phyloP scores from a whole-genome alignment of 2,329 filamentous ascomycete species.

The Macrophomina tecta region DNA sequence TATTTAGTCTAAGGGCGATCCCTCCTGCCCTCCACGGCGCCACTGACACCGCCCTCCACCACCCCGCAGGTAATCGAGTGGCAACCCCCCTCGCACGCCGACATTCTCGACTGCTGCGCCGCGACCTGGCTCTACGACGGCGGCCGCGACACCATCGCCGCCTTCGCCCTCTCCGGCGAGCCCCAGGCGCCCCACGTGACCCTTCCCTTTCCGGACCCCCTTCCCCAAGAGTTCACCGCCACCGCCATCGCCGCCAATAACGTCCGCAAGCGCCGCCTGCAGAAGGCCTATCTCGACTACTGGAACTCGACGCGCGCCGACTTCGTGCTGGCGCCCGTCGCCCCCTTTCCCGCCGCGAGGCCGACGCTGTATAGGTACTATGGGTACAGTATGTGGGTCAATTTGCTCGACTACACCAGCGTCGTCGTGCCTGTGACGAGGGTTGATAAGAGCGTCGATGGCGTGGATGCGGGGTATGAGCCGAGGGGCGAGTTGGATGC shows the following conservation, averaged over 20 bases:
- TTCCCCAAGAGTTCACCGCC: slow-evolving; percentile 30
- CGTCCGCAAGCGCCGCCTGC: slow-evolving; percentile 35
- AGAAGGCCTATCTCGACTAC: slow-evolving; percentile 46
- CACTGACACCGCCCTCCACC: no score
- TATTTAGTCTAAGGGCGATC: no score
- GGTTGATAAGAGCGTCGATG: slow-evolving; percentile 59
- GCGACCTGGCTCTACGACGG: slow-evolving; percentile 14
- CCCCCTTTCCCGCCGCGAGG: slow-evolving; percentile 47
- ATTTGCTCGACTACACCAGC: slow-evolving; percentile 63
- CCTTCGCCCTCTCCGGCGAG: slow-evolving; percentile 39
- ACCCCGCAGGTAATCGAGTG: slow-evolving; percentile 30
- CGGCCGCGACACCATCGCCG: slow-evolving; percentile 1
- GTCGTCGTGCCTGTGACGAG: slow-evolving; percentile 62
- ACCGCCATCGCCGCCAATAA: slow-evolving; percentile 41
- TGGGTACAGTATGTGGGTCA: slow-evolving; percentile 56
- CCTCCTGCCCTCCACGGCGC: no score
- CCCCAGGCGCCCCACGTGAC: slow-evolving; percentile 38
- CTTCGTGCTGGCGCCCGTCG: slow-evolving; percentile 44
- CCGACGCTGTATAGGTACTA: slow-evolving; percentile 56
- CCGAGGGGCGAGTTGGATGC: slow-evolving; percentile 27
- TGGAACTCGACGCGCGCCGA: slow-evolving; percentile 49
- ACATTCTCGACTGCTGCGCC: slow-evolving; percentile 3
- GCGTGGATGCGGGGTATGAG: slow-evolving; percentile 38
- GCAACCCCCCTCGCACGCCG: slow-evolving; percentile 26
- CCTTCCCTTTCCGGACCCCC: not conserved